Percentiles rank a stretch among this genome's conserved stretches.
phyloP scores from a whole-genome alignment of 2,329 filamentous ascomycete genomes.

The Tolypocladium tundrense region DNA sequence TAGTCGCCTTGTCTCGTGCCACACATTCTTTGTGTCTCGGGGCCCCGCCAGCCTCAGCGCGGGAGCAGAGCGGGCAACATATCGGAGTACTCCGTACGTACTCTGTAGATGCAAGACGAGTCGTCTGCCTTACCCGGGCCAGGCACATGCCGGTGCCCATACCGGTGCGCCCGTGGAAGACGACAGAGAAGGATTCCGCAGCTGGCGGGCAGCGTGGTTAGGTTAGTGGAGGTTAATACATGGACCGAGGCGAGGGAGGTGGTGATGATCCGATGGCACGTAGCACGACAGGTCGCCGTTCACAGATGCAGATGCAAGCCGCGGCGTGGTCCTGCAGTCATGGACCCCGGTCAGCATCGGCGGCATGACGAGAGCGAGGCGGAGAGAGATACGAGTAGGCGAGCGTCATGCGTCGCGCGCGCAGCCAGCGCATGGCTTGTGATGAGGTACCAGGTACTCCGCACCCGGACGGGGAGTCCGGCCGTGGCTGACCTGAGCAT shows the following conservation, averaged over 20 bases:
- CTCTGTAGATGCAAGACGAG: neutral
- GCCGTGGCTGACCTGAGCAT: neutral
- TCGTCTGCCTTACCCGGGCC: neutral
- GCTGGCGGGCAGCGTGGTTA: neutral
- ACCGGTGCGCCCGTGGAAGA: neutral
- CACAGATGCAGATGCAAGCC: neutral
- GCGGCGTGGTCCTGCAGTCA: neutral
- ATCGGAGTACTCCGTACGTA: no score
- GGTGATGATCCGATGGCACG: neutral
- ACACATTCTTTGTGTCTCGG: neutral
- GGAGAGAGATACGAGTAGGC: neutral
- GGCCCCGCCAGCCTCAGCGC: neutral
- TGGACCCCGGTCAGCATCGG: neutral
- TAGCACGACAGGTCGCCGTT: neutral
- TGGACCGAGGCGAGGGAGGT: no score
- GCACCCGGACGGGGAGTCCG: neutral
- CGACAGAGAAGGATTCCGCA: neutral
- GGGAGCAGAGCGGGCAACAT: neutral
- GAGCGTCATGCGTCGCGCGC: neutral
- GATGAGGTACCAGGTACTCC: neutral
- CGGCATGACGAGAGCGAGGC: neutral
- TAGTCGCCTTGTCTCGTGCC: conserved; percentile 1
- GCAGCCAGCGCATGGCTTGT: neutral
- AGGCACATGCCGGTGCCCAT: neutral
- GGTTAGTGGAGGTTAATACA: neutral